Percentiles rank a stretch among this genome's conserved stretches.
Evolutionary conservation across 2,329 filamentous ascomycete species (phyloP).

Genomic region (Cladosporium sp.): DNA sequence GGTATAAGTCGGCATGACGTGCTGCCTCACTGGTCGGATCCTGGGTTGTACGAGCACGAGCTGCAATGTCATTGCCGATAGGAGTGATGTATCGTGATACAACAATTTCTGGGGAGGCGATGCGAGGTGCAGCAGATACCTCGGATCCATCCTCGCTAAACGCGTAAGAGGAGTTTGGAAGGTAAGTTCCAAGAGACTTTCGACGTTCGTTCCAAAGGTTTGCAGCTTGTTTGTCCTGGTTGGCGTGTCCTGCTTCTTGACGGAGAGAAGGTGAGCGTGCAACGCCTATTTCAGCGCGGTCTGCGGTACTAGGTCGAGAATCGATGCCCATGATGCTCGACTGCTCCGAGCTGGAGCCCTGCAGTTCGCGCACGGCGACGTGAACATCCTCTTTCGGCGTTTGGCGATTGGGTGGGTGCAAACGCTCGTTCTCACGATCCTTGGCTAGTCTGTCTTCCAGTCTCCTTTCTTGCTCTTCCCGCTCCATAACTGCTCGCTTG

Average conservation of each 20-base stretch:
- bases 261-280: background rate
- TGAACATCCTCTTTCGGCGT: background rate
- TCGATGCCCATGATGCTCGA: constrained; percentile 10
- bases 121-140: background rate
- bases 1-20: constrained; percentile 20
- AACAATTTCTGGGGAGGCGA: constrained; percentile 26
- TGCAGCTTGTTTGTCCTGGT: constrained; percentile 25
- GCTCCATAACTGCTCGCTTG: constrained; percentile 3
- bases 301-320: constrained; percentile 9
- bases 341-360: constrained; percentile 15
- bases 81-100: constrained; percentile 33
- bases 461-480: constrained; percentile 7
- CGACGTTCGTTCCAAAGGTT: constrained; percentile 27
- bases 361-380: constrained; percentile 12
- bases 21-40: constrained; percentile 16
- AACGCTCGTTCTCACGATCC: background rate
- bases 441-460: constrained; percentile 2
- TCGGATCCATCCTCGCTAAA: background rate
- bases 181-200: constrained; percentile 17
- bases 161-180: background rate
- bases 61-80: constrained; percentile 18
- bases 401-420: background rate
- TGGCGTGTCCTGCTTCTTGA: background rate
- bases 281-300: background rate
- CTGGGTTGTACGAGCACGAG: constrained; percentile 15